These are phyloP conservation scores for Candida tallmaniae DNA, from an alignment of 805 yeast species.

Conservation along the genomic window DNA sequence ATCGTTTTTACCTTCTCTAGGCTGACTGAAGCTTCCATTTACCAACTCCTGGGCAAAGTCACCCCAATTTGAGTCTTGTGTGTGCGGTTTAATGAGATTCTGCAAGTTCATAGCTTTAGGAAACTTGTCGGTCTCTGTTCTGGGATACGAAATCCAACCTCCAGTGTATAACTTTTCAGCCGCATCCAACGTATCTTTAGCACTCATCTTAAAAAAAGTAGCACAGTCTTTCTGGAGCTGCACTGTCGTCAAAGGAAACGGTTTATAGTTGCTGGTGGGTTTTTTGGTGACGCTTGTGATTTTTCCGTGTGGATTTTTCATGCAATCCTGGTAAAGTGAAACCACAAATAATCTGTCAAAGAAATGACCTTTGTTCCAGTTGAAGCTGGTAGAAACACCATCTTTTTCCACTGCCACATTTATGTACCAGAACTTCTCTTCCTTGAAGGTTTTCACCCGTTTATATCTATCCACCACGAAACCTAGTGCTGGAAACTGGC, in stretches of 20 bases:
- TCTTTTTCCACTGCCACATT: conserved; percentile 47
- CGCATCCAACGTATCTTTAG: conserved; percentile 65
- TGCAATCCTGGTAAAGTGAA: conserved; percentile 64
- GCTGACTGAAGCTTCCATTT: conserved; percentile 48
- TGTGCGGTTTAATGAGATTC: conserved; percentile 58
- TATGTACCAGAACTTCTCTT: conserved; percentile 81
- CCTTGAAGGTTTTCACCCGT: conserved; percentile 62
- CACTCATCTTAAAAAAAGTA: conserved; percentile 64
- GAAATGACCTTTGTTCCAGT: conserved; percentile 70
- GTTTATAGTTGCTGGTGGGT: conserved; percentile 75
- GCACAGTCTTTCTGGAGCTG: conserved; percentile 88
- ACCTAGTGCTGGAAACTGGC: conserved; percentile 97
- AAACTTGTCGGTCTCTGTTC: conserved; percentile 93
- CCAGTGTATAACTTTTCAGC: conserved; percentile 85
- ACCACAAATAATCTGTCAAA: conserved; percentile 69
- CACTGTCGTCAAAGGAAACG: conserved; percentile 91
- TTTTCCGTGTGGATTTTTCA: conserved; percentile 45
- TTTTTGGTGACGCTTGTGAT: conserved; percentile 49
- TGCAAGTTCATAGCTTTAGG: conserved; percentile 72
- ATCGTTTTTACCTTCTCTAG: conserved; percentile 77
- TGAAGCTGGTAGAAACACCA: conserved; percentile 28
- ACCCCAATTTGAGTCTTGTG: conserved; percentile 62
- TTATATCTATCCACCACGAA: conserved; percentile 90
- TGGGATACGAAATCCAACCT: conserved; percentile 90
- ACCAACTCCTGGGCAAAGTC: conserved; percentile 48